phyloP scores from a whole-genome alignment of 805 yeast genomes.

The Hanseniaspora hatyaiensis region DNA sequence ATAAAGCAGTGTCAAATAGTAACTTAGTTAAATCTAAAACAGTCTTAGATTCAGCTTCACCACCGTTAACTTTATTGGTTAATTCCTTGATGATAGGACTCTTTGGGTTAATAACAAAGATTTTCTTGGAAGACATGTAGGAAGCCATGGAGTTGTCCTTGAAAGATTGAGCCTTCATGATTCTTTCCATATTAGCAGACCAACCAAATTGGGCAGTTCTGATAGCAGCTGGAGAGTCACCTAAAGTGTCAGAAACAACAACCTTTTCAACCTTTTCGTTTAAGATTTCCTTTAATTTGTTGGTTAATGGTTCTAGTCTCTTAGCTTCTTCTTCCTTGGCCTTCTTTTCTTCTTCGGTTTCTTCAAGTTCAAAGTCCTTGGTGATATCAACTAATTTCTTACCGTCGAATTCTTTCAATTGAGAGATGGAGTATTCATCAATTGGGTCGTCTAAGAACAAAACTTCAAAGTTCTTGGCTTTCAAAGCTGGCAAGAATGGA shows the following conservation, averaged over 20 bases:
- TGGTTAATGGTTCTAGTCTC: constrained; percentile 86
- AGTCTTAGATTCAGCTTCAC: constrained; percentile 96
- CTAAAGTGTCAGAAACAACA: constrained; percentile 91
- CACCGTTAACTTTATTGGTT: constrained; percentile 89
- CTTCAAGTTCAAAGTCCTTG: constrained; percentile 97
- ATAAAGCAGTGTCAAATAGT: constrained; percentile 92
- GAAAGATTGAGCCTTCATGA: constrained; percentile 99
- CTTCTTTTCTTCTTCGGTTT: constrained; percentile 95
- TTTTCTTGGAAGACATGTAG: constrained; percentile 99
- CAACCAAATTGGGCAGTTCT: constrained; percentile 99
- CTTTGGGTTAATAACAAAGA: constrained; percentile 95
- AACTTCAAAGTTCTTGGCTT: constrained; percentile 97
- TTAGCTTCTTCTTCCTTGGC: constrained; percentile 85
- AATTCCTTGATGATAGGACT: constrained; percentile 91
- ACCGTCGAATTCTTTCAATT: constrained; percentile 98
- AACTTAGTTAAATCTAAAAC: constrained; percentile 95
- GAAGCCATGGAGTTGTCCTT: constrained; percentile 98
- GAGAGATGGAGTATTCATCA: constrained; percentile 99
- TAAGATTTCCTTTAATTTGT: constrained; percentile 89
- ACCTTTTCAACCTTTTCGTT: constrained; percentile 99
- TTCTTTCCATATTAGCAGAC: constrained; percentile 99
- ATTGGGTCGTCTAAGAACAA: constrained; percentile 97
- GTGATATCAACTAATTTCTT: constrained; percentile 97
- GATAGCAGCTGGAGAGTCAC: constrained; percentile 98
- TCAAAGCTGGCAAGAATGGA: constrained; percentile 97